Conservation (phyloP, 2,329 filamentous ascomycete species). For the Botrytis tulipae region DNA sequence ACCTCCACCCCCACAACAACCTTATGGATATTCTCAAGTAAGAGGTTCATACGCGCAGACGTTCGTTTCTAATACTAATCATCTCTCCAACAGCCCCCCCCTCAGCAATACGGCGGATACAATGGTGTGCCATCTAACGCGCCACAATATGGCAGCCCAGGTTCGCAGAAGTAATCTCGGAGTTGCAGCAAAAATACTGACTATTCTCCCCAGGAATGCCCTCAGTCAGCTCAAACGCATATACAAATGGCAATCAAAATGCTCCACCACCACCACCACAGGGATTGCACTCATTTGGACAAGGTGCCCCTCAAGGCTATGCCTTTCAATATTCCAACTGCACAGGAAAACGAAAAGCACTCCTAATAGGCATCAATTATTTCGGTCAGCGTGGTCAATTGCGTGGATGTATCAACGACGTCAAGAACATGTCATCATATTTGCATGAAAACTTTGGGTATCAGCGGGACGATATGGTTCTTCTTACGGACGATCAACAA, state of each 20-base stretch:
- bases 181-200: slow-evolving; percentile 6
- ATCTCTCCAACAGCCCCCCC: slow-evolving; percentile 39
- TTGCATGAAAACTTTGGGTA: slow-evolving; percentile 88
- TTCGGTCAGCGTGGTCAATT: slow-evolving; percentile 89
- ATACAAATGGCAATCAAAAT: slow-evolving; percentile 54
- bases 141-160: slow-evolving; percentile 50
- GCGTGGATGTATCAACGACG: slow-evolving; percentile 93
- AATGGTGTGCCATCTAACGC: slow-evolving; percentile 38
- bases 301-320: slow-evolving; percentile 77
- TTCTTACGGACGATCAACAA: slow-evolving; percentile 93
- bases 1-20: slow-evolving; percentile 47
- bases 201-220: slow-evolving; percentile 41
- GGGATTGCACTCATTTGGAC: slow-evolving; percentile 69
- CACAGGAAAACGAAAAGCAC: slow-evolving; percentile 81
- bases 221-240: slow-evolving; percentile 51
- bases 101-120: slow-evolving; percentile 49
- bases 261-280: slow-evolving; percentile 68
- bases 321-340: slow-evolving; percentile 90
- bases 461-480: slow-evolving; percentile 94
- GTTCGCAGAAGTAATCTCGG: slow-evolving; percentile 40
- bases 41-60: slow-evolving; percentile 11
- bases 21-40: slow-evolving; percentile 38
- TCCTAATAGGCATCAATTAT: slow-evolving; percentile 95
- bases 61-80: slow-evolving; percentile 6
- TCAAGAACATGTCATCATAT: slow-evolving; percentile 94